These are phyloP conservation scores for Alternaria sp. DNA, from an alignment of 2,329 filamentous ascomycete species.

Conservation along the genomic window DNA sequence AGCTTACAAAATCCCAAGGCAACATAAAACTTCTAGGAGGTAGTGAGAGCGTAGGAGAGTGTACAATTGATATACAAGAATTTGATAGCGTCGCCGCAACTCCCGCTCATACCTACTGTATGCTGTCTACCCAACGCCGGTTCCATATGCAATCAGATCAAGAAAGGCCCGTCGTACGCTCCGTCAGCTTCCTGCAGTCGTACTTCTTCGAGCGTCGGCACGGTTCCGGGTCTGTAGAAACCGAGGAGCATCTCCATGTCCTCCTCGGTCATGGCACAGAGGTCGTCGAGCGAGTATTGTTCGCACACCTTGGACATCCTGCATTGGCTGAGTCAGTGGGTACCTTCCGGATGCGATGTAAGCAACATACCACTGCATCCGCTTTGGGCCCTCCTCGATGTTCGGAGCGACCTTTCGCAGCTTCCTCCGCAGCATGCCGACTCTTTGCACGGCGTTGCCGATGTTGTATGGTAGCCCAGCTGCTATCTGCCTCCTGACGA, in stretches of 20 bases:
- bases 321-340: constrained; percentile 34
- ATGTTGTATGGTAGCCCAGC: constrained; percentile 75
- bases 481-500: constrained; percentile 84
- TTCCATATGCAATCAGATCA: constrained; percentile 32
- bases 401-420: constrained; percentile 77
- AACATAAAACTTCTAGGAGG: background rate
- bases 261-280: constrained; percentile 79
- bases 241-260: constrained; percentile 81
- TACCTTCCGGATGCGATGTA: no score
- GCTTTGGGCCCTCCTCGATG: constrained; percentile 76
- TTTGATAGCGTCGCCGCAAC: constrained; percentile 13
- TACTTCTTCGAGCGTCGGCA: constrained; percentile 54
- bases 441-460: constrained; percentile 83
- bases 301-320: constrained; percentile 96
- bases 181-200: constrained; percentile 48
- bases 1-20: background rate
- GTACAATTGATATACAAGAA: constrained; percentile 26
- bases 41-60: constrained; percentile 1
- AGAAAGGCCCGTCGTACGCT: constrained; percentile 57
- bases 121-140: constrained; percentile 19
- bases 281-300: constrained; percentile 80
- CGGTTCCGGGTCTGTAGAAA: constrained; percentile 66
- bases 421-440: constrained; percentile 80
- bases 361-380: constrained; percentile 78
- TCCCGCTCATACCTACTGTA: constrained; percentile 14